phyloP scores from a whole-genome alignment of 495 filamentous ascomycete species.

The Lophiostoma macrostomum region DNA sequence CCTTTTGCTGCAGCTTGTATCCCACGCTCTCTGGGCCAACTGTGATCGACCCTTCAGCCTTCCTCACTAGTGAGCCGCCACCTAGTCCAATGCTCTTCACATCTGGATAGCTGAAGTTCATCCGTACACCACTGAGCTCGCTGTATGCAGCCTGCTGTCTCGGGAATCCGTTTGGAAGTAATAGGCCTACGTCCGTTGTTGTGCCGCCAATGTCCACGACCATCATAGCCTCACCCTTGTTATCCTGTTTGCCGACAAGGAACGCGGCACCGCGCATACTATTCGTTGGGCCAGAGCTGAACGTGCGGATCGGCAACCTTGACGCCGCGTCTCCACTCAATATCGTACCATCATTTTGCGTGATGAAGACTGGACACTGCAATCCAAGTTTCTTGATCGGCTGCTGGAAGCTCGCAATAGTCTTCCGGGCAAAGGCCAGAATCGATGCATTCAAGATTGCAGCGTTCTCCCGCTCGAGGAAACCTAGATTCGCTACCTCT shows the following conservation, averaged over 20 bases:
- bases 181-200: constrained; percentile 53
- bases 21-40: constrained; percentile 58
- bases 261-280: constrained; percentile 52
- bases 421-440: constrained; percentile 45
- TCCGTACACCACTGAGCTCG: constrained; percentile 51
- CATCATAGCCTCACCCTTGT: constrained; percentile 39
- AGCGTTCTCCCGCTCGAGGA: constrained; percentile 54
- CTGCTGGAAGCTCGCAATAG: constrained; percentile 44
- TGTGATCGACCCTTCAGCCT: constrained; percentile 40
- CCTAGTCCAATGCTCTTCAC: constrained; percentile 52
- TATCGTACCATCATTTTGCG: constrained; percentile 54
- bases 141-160: constrained; percentile 54
- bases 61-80: constrained; percentile 51
- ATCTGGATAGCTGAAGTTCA: constrained; percentile 55
- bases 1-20: constrained; percentile 49
- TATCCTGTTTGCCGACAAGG: constrained; percentile 30
- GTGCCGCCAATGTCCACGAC: constrained; percentile 55
- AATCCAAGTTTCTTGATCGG: constrained; percentile 46
- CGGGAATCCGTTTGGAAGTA: constrained; percentile 54
- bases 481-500: constrained; percentile 48
- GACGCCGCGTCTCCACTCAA: constrained; percentile 41
- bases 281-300: constrained; percentile 54
- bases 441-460: constrained; percentile 53
- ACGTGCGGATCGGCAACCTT: constrained; percentile 50
- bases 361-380: constrained; percentile 49